Conservation (phyloP, 1,284 basidiomycete species). For the Trichosporon ovoides region DNA sequence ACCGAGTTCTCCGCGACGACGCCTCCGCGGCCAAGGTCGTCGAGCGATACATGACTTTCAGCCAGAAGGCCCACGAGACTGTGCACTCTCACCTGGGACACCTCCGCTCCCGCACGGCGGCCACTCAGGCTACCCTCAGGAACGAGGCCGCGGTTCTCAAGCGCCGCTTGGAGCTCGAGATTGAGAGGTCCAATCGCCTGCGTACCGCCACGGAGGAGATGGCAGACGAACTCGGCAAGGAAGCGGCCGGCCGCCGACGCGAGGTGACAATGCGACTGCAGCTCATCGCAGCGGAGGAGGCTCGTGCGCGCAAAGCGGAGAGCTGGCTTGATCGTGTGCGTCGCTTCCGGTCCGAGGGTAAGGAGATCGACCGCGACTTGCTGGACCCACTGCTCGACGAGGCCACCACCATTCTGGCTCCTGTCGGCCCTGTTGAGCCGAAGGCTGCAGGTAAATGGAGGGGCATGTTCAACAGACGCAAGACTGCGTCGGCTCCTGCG, state of each 20-base stretch:
- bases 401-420: slow-evolving; percentile 64
- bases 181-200: slow-evolving; percentile 51
- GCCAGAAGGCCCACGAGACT: slow-evolving; percentile 67
- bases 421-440: not conserved
- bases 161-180: slow-evolving; percentile 25
- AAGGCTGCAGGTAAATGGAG: slow-evolving; percentile 5
- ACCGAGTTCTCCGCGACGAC: slow-evolving; percentile 61
- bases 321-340: slow-evolving; percentile 44
- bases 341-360: slow-evolving; percentile 23
- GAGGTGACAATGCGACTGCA: slow-evolving; percentile 66
- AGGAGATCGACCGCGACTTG: slow-evolving; percentile 24
- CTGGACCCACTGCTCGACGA: slow-evolving; percentile 47
- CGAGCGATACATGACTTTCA: slow-evolving; percentile 85
- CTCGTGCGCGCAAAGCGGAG: slow-evolving; percentile 37
- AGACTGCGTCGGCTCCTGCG: slow-evolving; percentile 4
- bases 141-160: slow-evolving; percentile 29
- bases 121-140: slow-evolving; percentile 59
- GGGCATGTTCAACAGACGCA: not conserved
- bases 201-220: slow-evolving; percentile 65
- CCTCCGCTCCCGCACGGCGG: slow-evolving; percentile 56
- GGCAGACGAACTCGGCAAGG: slow-evolving; percentile 65
- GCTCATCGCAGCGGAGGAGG: slow-evolving; percentile 64
- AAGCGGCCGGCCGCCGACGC: slow-evolving; percentile 66
- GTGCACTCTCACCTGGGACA: slow-evolving; percentile 63
- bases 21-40: slow-evolving; percentile 75